Conservation (phyloP, 1,139 yeast genomes). For the Diutina catenulata region DNA sequence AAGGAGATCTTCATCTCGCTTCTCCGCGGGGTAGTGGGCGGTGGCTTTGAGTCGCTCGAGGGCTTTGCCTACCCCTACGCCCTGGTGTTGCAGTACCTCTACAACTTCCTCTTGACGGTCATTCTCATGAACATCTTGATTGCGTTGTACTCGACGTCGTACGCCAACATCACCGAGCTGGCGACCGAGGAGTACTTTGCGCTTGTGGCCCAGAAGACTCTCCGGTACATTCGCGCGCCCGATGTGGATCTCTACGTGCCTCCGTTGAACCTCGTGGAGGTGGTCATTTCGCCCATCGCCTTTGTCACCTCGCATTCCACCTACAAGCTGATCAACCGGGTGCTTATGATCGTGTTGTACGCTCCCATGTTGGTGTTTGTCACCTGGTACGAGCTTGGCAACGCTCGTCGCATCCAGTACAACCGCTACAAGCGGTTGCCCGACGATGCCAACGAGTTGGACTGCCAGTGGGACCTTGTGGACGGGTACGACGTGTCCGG, state of each 20-base stretch:
- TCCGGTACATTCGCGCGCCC: constrained; percentile 78
- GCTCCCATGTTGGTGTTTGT: constrained; percentile 54
- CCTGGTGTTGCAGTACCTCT: constrained; percentile 58
- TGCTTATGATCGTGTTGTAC: constrained; percentile 53
- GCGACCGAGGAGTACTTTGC: constrained; percentile 82
- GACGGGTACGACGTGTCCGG: constrained; percentile 52
- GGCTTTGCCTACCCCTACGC: constrained; percentile 81
- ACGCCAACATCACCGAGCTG: constrained; percentile 68
- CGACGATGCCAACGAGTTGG: constrained; percentile 74
- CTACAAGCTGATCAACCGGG: constrained; percentile 29
- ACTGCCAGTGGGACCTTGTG: constrained; percentile 72
- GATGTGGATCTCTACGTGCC: constrained; percentile 81
- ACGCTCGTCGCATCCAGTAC: constrained; percentile 60
- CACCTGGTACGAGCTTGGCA: constrained; percentile 50
- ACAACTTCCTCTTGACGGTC: constrained; percentile 63
- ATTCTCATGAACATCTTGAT: constrained; percentile 69
- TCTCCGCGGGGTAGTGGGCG: constrained; percentile 61
- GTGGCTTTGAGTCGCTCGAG: constrained; percentile 56
- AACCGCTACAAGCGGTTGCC: constrained; percentile 54
- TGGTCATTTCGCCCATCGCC: constrained; percentile 28
- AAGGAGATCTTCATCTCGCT: constrained; percentile 50
- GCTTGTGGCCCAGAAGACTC: constrained; percentile 71
- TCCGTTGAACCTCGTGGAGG: constrained; percentile 68
- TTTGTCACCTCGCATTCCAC: constrained; percentile 17
- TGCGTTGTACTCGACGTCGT: constrained; percentile 80